Base-by-base conservation (phyloP, 1,139 yeast genomes). In the Suhomyces choctaworum region DNA sequence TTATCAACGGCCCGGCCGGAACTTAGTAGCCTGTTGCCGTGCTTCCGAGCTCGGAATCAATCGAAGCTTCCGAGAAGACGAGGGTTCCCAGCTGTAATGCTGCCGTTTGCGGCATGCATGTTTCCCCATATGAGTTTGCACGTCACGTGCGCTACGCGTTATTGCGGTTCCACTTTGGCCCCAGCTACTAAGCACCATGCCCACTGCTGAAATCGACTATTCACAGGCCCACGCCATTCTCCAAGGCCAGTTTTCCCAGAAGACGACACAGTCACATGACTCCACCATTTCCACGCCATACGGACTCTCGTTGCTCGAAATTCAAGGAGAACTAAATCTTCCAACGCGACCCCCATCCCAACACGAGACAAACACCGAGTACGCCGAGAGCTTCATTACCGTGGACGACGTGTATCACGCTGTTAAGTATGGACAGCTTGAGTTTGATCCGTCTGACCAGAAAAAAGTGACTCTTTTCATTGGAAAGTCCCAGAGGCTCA, bases 261-360 rank as follows among this genome's bases (percentile, higher is more conserved):
- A 24, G 11, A 14, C 11, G 30, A 10, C 4, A 10, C 17, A 10
- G 3, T 28, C 20, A 23, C 31, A 26, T 14, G 37, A 49, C 16
- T 43, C 52, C 23, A 44, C 71, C 8, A 54, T 78, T 7, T 49
- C 72, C 2, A 78, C 90, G 0, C 73, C 81, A 0, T 58, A 62
- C 30, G 92, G 90, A 0, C 65, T 78, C 23, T 67, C 75, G 2
- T 49, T 83, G 8, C 45, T 83, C 16, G 92, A 83, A 54, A 82
- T 83, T 12, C 92, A 83, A 53, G 92, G 92, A 3, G 85, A 78
- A 23, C 54, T 83, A 27, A 75, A 78, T 37, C 51, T 78, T 1
- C 89, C 89, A 1, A 41, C 50, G 1, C 52, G 51, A 16, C 62
- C 60, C 24, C 75, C 76, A 47, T 21, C 25, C 31, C 27, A 32